Percentiles rank a stretch among this genome's conserved stretches.
These are phyloP conservation scores for Penicillium fuscoglaucum DNA, from an alignment of 2,329 filamentous ascomycete genomes.

Conservation along the genomic window DNA sequence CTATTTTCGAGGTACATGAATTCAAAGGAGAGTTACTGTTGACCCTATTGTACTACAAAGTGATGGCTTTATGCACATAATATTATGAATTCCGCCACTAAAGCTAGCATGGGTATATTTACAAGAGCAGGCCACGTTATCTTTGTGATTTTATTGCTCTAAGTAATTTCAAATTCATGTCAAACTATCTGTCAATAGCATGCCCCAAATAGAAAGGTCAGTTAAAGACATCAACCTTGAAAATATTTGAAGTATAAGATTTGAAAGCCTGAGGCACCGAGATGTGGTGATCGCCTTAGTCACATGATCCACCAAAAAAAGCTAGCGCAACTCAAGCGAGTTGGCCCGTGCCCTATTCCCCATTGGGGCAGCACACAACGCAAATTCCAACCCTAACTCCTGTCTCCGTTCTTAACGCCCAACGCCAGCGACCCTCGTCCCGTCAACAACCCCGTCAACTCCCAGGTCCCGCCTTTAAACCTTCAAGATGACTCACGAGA, in stretches of 20 bases:
- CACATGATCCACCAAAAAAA: conserved; percentile 18
- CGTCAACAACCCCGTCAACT: conserved; percentile 38
- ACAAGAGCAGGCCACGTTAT: not conserved
- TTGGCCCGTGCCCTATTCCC: conserved; percentile 31
- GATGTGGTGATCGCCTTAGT: conserved; percentile 4
- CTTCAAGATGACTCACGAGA: conserved; percentile 82
- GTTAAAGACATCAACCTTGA: too few relatives aligned
- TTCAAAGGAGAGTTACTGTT: not conserved
- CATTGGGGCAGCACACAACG: conserved; percentile 37
- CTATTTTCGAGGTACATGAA: too few relatives aligned
- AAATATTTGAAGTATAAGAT: conserved; percentile 4
- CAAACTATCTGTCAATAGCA: not conserved
- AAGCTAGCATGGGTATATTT: not conserved
- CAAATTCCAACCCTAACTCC: conserved; percentile 36
- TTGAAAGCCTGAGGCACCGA: conserved; percentile 2
- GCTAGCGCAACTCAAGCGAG: conserved; percentile 35
- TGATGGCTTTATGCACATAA: not conserved
- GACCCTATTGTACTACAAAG: not conserved
- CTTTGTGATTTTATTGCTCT: not conserved
- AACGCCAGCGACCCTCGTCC: conserved; percentile 38
- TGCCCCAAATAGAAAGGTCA: not conserved
- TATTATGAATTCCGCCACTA: not conserved
- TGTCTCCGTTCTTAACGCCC: conserved; percentile 33
- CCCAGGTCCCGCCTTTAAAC: conserved; percentile 38
- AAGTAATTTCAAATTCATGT: too few relatives aligned